Evolutionary conservation across 2,329 filamentous ascomycete species (phyloP), one percentile per base, ranked within the genome.

Genomic region (Metarhizium brunneum): DNA sequence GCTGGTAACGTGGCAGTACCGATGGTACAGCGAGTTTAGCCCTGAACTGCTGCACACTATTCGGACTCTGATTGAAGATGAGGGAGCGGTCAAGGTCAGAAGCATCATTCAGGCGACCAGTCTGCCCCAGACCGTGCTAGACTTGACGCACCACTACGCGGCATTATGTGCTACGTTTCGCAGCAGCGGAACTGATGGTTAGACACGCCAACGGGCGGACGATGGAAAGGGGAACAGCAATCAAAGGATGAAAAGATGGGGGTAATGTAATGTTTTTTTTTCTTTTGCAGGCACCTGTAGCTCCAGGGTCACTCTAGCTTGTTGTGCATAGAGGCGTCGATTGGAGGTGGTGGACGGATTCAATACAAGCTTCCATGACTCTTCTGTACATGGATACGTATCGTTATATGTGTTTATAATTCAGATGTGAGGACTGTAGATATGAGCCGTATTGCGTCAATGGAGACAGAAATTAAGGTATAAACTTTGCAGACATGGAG

Each of bases 1-100:
- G 53, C 77, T 99, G 47, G 90, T 97, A 38, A 94, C 92, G 13
- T 99, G 94, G 94, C 94, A 99, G 74, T 99, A 96, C 73, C 82
- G 94, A 63, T 99, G 94, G 94, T 99, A 99, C 75, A 96, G 92
- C 56, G 94, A 99, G 81, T 99, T 99, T 74, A 96, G 92, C 18
- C 94, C 94, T 0, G 86, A 92, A 61, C 80, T 99, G 47, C 81
- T 99, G 54, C 90, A 86, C 71, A 87, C 89, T 3, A 89, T 97
- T 65, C 86, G 94, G 59, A 91, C 89, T 62, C 78, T 99, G 62
- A 99, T 99, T 67, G 94, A 97, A 72, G 92, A 96, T 62, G 94
- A 99, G 73, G 94, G 94, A 57, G 92, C 92, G 1, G 90, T 99
- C 70, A 99, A 99, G 74, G 88, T 99, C 54, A 83, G 94, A 67